Conservation (phyloP, 805 yeast species). For the Starmerella potacharoeniae region DNA sequence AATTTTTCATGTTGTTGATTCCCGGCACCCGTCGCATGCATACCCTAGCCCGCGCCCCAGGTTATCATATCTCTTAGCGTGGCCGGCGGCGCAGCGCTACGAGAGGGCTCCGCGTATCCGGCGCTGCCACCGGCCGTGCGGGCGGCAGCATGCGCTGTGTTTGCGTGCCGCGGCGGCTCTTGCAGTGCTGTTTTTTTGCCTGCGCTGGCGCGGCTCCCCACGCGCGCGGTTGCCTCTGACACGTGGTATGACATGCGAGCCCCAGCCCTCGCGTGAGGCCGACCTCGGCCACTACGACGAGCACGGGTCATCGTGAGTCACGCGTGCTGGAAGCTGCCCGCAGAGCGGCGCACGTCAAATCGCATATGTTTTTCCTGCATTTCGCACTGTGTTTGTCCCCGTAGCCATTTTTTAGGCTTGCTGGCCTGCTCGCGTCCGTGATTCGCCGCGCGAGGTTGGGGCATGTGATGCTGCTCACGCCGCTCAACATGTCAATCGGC, state of each 20-base stretch:
- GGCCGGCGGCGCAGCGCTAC: no score
- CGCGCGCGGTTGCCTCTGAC: not conserved
- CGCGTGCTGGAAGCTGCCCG: not conserved
- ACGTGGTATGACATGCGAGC: slow-evolving; percentile 1
- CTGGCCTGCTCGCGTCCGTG: no score
- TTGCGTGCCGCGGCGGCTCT: not conserved
- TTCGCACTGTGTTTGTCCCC: no score
- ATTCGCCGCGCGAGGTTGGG: not conserved
- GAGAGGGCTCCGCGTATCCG: not conserved
- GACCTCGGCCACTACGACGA: not conserved
- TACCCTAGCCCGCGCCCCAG: not conserved
- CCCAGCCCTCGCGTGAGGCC: not conserved
- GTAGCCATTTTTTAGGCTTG: no score
- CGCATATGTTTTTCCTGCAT: no score
- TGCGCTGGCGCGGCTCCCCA: not conserved
- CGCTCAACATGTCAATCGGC: no score
- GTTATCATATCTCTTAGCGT: not conserved
- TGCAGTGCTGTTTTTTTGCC: not conserved
- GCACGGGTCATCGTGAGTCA: not conserved
- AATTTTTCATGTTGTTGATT: slow-evolving; percentile 16
- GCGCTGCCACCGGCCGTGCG: no score
- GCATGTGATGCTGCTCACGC: not conserved
- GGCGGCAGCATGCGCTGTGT: no score
- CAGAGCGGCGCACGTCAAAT: no score
- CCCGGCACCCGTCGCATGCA: not conserved